Percentiles rank a stretch among this genome's conserved stretches.
These are phyloP conservation scores for Fusarium tuaranense DNA, from an alignment of 2,329 filamentous ascomycete genomes.

Conservation along the genomic window DNA sequence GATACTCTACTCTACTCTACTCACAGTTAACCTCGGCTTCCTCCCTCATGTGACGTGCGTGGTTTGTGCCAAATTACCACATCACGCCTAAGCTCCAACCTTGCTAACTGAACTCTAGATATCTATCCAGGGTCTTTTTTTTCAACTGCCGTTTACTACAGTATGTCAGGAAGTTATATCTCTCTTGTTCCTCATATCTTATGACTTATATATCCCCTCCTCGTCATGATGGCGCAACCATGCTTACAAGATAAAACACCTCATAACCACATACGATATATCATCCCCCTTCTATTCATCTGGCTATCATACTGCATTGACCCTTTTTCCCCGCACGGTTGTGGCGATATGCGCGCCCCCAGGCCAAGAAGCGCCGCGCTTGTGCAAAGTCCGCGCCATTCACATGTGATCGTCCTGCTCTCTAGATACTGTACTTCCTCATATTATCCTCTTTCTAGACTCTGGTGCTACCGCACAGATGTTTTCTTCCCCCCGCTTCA, in stretches of 20 bases:
- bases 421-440: not conserved
- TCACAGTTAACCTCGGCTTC: not conserved
- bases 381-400: conserved; percentile 25
- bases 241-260: not conserved
- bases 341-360: conserved; percentile 13
- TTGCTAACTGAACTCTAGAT: not conserved
- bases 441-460: not conserved
- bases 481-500: not conserved
- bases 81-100: conserved; percentile 1
- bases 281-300: not conserved
- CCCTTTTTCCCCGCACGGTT: conserved; percentile 26
- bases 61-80: not conserved
- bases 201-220: not conserved
- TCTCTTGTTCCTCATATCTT: not conserved
- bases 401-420: conserved; percentile 39
- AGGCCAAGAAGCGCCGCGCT: conserved; percentile 8
- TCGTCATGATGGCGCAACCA: conserved; percentile 5
- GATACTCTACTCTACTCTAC: not conserved
- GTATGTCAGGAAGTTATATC: too few relatives aligned
- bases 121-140: not conserved
- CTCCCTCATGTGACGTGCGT: not conserved
- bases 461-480: not conserved
- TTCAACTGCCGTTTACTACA: not conserved
- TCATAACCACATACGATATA: not conserved
- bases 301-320: conserved; percentile 16